Evolutionary conservation across 345 rosid genomes (phyloP).

Genomic region (Eucalyptus virginea): DNA sequence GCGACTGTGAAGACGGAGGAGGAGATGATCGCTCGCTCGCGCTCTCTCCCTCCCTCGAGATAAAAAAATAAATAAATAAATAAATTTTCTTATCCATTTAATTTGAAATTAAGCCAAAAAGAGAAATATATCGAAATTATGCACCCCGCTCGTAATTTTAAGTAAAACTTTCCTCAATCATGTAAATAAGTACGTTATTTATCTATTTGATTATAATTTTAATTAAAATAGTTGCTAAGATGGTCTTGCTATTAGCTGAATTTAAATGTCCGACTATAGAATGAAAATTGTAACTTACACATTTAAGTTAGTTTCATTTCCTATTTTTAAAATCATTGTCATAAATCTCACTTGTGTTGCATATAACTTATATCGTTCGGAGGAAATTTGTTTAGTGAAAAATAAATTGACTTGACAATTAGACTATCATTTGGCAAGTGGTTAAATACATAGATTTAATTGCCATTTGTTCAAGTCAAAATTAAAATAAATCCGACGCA

Average conservation of each 20-base stretch:
- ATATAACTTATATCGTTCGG: neutral
- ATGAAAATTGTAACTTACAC: no score
- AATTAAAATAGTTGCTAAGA: neutral
- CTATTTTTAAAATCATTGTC: no score
- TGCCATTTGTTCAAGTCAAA: neutral
- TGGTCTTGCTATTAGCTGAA: neutral
- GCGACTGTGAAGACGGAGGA: no score
- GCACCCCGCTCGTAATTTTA: neutral
- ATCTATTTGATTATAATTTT: no score
- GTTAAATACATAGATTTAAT: no score
- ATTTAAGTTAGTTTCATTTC: neutral
- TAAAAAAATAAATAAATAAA: no score
- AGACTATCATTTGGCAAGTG: neutral
- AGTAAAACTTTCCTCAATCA: no score
- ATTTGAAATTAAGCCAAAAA: no score
- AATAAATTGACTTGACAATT: neutral
- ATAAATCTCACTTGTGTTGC: no score
- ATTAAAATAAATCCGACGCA: rapidly evolving
- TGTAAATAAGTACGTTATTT: no score
- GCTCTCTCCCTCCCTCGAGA: neutral
- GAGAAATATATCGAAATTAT: neutral
- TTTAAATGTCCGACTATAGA: neutral
- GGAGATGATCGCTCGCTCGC: neutral
- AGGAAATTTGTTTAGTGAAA: neutral
- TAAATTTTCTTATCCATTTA: neutral